These are phyloP conservation scores for Ascochyta koolunga DNA, from an alignment of 2,329 filamentous ascomycete genomes.

Conservation along the genomic window DNA sequence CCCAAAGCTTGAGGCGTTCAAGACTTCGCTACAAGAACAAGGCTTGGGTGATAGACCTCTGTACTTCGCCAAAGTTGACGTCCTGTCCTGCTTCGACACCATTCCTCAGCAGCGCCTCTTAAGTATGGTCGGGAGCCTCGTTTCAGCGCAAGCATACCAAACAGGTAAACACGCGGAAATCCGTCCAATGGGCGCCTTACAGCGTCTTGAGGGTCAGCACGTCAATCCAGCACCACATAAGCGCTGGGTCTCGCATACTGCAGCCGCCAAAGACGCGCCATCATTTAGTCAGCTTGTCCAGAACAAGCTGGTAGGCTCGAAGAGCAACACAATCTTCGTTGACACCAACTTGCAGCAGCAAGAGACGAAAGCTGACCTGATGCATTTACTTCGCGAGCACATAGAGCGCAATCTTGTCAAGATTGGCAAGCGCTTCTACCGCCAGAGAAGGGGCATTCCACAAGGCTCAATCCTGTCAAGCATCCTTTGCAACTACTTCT, in stretches of 20 bases:
- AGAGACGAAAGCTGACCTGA: constrained; percentile 64
- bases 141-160: constrained; percentile 69
- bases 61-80: constrained; percentile 92
- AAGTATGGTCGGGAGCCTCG: constrained; percentile 63
- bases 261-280: constrained; percentile 34
- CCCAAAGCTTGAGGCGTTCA: constrained; percentile 72
- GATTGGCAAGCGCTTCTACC: constrained; percentile 85
- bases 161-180: constrained; percentile 78
- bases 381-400: constrained; percentile 77
- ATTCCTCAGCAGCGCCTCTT: constrained; percentile 83
- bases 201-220: constrained; percentile 39
- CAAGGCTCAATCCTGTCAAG: constrained; percentile 91
- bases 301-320: constrained; percentile 36
- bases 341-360: constrained; percentile 67
- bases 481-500: constrained; percentile 93
- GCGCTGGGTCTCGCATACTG: constrained; percentile 51
- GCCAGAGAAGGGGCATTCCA: constrained; percentile 87
- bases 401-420: constrained; percentile 85
- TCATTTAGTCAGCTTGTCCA: constrained; percentile 43
- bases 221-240: constrained; percentile 41
- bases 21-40: constrained; percentile 52
- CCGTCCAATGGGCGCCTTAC: constrained; percentile 53
- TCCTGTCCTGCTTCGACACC: constrained; percentile 90
- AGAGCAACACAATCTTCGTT: constrained; percentile 75
- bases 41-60: constrained; percentile 54